Evolutionary conservation across 2,329 filamentous ascomycete species (phyloP), one percentile per base, ranked within the genome.

Genomic region (Fusarium concolor): DNA sequence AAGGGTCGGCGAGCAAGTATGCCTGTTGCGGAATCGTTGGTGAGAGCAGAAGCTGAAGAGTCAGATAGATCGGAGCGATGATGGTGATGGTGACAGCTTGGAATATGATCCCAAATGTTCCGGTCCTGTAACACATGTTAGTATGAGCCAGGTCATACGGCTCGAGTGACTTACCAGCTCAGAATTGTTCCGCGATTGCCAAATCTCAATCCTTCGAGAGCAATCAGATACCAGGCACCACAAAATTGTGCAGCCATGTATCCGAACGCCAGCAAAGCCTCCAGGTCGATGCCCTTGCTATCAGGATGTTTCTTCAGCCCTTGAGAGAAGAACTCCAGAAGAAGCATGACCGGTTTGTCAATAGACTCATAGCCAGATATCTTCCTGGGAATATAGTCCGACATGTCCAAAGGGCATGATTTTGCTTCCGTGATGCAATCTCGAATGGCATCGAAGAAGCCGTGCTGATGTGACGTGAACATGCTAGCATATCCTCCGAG

Each of bases 181-280:
- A 71, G 10, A 3, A 71, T 33, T 1, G 46, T 71, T 2, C 58
- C 65, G 4, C 33, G 35, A 18, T 65, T 71, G 1, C 65, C 66
- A 5, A 61, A n/a, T n/a, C 68, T 56, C 28, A 71, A 12, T 0
- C 68, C 68, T 33, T 71, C 68, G 1, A 71, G 51, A 0, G 68
- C 62, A 11, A 71, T 70, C 0, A 71, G 5, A 35, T 61, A 70
- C 68, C 68, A 71, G 10, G 65, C 68, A 10, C 68, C 68, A 10
- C 68, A 63, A 37, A 71, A 71, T n/a, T 71, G 68, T 15, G 68
- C 50, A 1, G 68, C 68, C 14, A 71, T 26, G n/a, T 71, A 71
- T 2, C 42, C 56, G 50, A 71, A 71, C 0, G 68, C 62, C 1
- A 71, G 12, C 6, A 71, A 29, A 1, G 68, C 65, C 8, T 71